Conservation (phyloP, 31 red algal genomes). For the Asparagopsis taxiformis region DNA sequence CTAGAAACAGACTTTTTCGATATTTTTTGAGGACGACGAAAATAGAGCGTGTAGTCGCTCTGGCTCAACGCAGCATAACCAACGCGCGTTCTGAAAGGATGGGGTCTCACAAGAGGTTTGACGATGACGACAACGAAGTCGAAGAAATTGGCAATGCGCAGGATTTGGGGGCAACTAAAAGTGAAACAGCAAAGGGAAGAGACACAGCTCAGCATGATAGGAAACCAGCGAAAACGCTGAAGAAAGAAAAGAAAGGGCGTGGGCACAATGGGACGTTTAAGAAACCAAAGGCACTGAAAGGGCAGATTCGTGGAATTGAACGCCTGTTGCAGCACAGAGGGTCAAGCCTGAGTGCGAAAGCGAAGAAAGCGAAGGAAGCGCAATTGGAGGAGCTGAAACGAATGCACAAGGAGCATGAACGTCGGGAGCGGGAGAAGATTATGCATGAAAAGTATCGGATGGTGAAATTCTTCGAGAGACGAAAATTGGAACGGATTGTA, state of each 20-base stretch:
- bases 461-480: constrained; percentile 61
- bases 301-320: constrained; percentile 44
- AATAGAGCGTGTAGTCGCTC: too few relatives aligned
- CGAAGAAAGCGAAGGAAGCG: constrained; percentile 28
- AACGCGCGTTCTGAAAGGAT: too few relatives aligned
- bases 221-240: not conserved
- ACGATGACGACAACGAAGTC: constrained; percentile 19
- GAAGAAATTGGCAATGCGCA: not conserved
- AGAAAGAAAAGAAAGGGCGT: not conserved
- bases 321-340: constrained; percentile 38
- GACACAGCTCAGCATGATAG: not conserved
- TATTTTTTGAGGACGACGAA: too few relatives aligned
- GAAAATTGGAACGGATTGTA: constrained; percentile 45
- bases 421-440: constrained; percentile 22
- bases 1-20: too few relatives aligned
- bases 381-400: constrained; percentile 32
- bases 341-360: constrained; percentile 11
- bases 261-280: not conserved
- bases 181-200: not conserved
- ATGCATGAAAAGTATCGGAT: constrained; percentile 32
- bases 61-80: too few relatives aligned
- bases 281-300: constrained; percentile 21
- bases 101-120: constrained; percentile 39
- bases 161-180: not conserved
- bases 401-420: constrained; percentile 28